Evolutionary conservation across 768 basidiomycete genomes (phyloP).

Genomic region (Panellus pusillus): DNA sequence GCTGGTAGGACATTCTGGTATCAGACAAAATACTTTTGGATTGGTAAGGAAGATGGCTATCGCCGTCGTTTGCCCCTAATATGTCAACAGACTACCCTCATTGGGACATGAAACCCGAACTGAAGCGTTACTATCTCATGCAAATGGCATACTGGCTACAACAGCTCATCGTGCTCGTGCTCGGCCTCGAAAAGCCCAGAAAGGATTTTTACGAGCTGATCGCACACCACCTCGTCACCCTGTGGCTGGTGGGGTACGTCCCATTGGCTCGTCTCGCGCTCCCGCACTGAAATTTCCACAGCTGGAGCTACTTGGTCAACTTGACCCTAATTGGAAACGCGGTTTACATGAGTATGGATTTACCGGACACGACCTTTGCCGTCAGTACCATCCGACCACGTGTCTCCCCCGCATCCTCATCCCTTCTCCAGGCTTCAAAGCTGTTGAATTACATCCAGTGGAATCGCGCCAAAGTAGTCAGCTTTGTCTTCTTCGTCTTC

Average conservation of each 20-base stretch:
- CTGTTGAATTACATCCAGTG: constrained; percentile 82
- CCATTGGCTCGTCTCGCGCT: not conserved
- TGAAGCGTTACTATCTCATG: constrained; percentile 93
- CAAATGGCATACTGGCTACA: constrained; percentile 95
- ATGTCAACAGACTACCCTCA: constrained; percentile 72
- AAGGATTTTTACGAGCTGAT: constrained; percentile 89
- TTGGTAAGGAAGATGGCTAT: constrained; percentile 41
- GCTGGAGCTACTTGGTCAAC: constrained; percentile 84
- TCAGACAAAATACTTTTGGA: constrained; percentile 81
- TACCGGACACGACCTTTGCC: constrained; percentile 87
- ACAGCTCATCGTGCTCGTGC: constrained; percentile 81
- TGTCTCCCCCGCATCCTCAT: not conserved
- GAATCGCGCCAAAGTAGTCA: constrained; percentile 57
- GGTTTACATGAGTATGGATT: constrained; percentile 95
- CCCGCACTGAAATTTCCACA: constrained; percentile 29
- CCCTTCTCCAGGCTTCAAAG: constrained; percentile 66
- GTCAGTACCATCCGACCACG: constrained; percentile 44
- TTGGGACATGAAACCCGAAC: constrained; percentile 79
- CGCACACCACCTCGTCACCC: constrained; percentile 87
- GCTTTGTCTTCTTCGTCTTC: constrained; percentile 65
- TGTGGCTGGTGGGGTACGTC: constrained; percentile 88
- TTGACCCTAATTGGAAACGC: constrained; percentile 87
- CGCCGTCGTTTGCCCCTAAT: not conserved
- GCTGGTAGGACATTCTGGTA: constrained; percentile 69
- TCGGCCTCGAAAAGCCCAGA: constrained; percentile 90